A percentile compares a stretch with the other conserved stretches of the same genome.
phyloP scores from a whole-genome alignment of 345 rosid genomes.

The Sapria himalayana region DNA sequence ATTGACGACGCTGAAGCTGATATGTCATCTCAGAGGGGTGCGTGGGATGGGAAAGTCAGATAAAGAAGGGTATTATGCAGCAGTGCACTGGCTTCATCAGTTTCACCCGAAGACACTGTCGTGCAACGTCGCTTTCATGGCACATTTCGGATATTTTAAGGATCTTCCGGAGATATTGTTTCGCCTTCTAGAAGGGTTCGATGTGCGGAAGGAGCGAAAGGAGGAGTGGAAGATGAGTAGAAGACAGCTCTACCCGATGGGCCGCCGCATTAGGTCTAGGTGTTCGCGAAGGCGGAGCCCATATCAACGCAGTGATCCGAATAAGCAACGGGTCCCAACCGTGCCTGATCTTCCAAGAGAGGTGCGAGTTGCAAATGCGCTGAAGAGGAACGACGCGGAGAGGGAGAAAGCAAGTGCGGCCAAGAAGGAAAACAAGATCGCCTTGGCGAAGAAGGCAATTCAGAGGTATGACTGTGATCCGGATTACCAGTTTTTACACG shows the following conservation, averaged over 20 bases:
- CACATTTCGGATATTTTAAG: conserved; percentile 32
- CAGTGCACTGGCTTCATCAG: conserved; percentile 37
- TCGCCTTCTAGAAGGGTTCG: conserved; percentile 27
- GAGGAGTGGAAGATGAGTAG: conserved; percentile 15
- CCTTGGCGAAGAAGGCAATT: conserved; percentile 21
- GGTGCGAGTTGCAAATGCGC: conserved; percentile 7
- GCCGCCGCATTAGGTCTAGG: background rate
- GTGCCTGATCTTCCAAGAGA: background rate
- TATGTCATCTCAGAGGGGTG: conserved; percentile 50
- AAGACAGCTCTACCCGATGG: background rate
- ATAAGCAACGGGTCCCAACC: background rate
- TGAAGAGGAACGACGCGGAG: conserved; percentile 9
- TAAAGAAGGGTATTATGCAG: conserved; percentile 39
- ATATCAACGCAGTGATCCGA: background rate
- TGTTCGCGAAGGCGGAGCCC: background rate
- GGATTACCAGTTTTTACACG: conserved; percentile 26
- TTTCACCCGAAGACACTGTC: conserved; percentile 46
- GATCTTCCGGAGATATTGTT: conserved; percentile 49
- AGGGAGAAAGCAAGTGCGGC: conserved; percentile 22
- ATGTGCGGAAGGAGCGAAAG: conserved; percentile 22
- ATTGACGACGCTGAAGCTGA: conserved; percentile 30
- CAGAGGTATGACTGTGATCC: conserved; percentile 21
- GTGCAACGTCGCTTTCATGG: conserved; percentile 19
- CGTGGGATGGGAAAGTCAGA: conserved; percentile 47
- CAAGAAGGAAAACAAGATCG: conserved; percentile 16